phyloP scores from a whole-genome alignment of 2,329 filamentous ascomycete genomes.

The Penicillium palitans region DNA sequence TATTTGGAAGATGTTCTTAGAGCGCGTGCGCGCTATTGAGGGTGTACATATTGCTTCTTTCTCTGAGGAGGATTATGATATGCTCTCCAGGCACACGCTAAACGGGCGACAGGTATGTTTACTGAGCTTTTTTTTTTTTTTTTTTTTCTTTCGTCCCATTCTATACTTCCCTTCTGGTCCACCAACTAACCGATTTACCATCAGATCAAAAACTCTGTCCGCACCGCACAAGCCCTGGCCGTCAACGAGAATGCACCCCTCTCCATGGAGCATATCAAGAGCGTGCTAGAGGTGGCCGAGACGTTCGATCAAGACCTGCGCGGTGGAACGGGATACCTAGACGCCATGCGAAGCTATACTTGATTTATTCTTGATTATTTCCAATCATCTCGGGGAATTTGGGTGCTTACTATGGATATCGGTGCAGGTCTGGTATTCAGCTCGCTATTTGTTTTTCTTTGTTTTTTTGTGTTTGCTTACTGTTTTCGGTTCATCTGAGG shows the following conservation, averaged over 20 bases:
- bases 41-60: constrained; percentile 51
- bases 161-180: neutral
- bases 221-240: constrained; percentile 78
- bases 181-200: neutral
- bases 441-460: neutral
- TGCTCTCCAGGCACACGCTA: constrained; percentile 66
- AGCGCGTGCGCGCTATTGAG: constrained; percentile 67
- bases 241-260: constrained; percentile 71
- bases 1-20: constrained; percentile 83
- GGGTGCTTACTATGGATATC: neutral
- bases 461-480: neutral
- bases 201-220: constrained; percentile 85
- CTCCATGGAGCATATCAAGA: constrained; percentile 74
- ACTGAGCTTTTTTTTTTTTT: neutral
- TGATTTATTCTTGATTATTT: constrained; percentile 21
- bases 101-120: constrained; percentile 64
- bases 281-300: constrained; percentile 80
- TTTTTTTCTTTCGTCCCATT: neutral
- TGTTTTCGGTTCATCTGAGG: neutral
- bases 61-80: constrained; percentile 64
- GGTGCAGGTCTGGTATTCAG: neutral
- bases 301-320: constrained; percentile 81
- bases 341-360: constrained; percentile 78
- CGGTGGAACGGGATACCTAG: constrained; percentile 75
- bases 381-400: constrained; percentile 1